A percentile compares a stretch with the other conserved stretches of the same genome.
phyloP scores from a whole-genome alignment of 208 protist species.

The Crithidia acanthocephali region DNA sequence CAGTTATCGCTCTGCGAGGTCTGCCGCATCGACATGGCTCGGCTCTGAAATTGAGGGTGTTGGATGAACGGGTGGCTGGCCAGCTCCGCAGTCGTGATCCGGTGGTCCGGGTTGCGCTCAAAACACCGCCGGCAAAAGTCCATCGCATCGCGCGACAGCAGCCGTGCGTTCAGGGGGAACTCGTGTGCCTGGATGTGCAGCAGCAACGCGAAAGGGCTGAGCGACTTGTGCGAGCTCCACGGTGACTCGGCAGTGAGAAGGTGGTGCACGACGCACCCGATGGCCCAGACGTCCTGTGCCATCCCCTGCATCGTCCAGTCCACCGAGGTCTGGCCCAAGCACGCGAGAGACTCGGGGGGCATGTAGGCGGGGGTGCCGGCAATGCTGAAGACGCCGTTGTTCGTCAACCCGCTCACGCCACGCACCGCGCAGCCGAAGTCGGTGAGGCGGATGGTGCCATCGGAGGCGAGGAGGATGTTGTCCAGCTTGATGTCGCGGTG shows the following conservation, averaged over 20 bases:
- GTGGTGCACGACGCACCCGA: conserved; percentile 97
- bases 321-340: not conserved
- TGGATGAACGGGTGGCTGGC: conserved; percentile 18
- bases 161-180: conserved; percentile 21
- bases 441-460: conserved; percentile 50
- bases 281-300: conserved; percentile 95
- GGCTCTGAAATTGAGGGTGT: not conserved
- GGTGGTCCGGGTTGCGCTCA: conserved; percentile 18
- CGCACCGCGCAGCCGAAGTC: conserved; percentile 54
- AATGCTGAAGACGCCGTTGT: conserved; percentile 8
- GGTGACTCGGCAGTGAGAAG: conserved; percentile 60
- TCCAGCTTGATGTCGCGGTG: conserved; percentile 86
- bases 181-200: conserved; percentile 28
- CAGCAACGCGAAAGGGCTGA: conserved; percentile 35
- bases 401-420: not conserved
- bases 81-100: conserved; percentile 12
- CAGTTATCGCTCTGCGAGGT: too few species aligned
- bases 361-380: conserved; percentile 46
- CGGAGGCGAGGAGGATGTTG: conserved; percentile 68
- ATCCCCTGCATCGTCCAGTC: conserved; percentile 18
- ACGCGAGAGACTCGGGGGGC: conserved; percentile 36
- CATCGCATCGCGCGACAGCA: conserved; percentile 19
- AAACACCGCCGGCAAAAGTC: conserved; percentile 40
- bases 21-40: not conserved
- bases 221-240: conserved; percentile 17